Percentiles rank a stretch among this genome's conserved stretches.
Evolutionary conservation across 495 filamentous ascomycete genomes (phyloP).

Genomic region (Penicillium odoratum): DNA sequence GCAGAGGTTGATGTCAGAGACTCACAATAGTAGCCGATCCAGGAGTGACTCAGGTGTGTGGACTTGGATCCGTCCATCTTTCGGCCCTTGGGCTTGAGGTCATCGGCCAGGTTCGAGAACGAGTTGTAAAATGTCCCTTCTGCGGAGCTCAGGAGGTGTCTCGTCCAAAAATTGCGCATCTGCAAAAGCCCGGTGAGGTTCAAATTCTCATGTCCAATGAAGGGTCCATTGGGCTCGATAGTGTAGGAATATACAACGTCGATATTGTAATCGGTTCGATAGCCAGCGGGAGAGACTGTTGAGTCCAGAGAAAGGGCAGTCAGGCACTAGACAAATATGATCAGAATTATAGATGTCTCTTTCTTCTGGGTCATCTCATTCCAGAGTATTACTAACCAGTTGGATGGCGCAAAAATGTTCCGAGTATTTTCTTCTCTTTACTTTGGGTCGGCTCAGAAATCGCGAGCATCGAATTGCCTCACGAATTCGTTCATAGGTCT

Average conservation of each 20-base stretch:
- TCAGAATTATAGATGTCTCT: neutral
- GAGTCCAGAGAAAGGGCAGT: conserved; percentile 31
- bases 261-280: conserved; percentile 37
- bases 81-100: conserved; percentile 20
- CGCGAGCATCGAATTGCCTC: conserved; percentile 14
- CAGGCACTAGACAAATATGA: conserved; percentile 23
- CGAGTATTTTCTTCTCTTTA: conserved; percentile 8
- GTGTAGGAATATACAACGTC: conserved; percentile 27
- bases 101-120: conserved; percentile 19
- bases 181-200: conserved; percentile 27
- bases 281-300: conserved; percentile 21
- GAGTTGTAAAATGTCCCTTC: conserved; percentile 24
- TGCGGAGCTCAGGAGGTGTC: conserved; percentile 31
- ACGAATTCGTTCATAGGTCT: conserved; percentile 26
- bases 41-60: conserved; percentile 18
- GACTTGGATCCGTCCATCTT: conserved; percentile 5
- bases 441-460: conserved; percentile 28
- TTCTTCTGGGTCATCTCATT: neutral
- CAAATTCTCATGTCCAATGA: conserved; percentile 13
- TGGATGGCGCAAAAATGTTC: conserved; percentile 33
- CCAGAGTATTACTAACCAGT: conserved; percentile 22
- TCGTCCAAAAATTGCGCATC: conserved; percentile 43
- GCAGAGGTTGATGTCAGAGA: neutral
- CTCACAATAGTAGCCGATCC: conserved; percentile 43
- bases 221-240: neutral